Percentiles rank a stretch among this genome's conserved stretches.
Evolutionary conservation across 768 basidiomycete species (phyloP).

Genomic region (Mycena galopus): DNA sequence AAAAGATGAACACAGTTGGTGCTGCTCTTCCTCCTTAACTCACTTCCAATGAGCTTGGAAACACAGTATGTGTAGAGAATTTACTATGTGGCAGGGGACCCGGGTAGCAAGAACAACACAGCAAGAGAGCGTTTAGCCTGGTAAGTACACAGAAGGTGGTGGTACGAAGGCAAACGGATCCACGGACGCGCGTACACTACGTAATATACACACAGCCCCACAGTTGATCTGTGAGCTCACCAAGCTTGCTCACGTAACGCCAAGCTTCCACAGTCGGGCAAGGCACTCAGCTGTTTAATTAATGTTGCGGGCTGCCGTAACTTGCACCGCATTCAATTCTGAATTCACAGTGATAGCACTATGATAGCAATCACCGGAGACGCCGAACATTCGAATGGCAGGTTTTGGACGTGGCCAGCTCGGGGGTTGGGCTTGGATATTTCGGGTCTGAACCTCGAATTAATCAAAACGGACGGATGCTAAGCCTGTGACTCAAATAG

Average conservation of each 20-base stretch:
- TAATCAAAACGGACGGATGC: background rate
- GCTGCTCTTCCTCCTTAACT: slow-evolving; percentile 1
- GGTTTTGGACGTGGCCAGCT: background rate
- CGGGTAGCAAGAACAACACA: too few species aligned
- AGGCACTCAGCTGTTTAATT: slow-evolving; percentile 3
- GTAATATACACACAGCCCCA: too few species aligned
- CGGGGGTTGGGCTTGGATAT: slow-evolving; percentile 1
- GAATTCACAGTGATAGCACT: background rate
- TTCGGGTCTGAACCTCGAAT: background rate
- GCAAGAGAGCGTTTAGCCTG: too few species aligned
- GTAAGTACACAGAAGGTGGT: too few species aligned
- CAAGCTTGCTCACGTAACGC: too few species aligned
- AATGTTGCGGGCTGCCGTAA: background rate
- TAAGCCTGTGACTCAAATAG: background rate
- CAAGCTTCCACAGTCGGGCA: too few species aligned
- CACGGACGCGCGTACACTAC: too few species aligned
- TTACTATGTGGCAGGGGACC: too few species aligned
- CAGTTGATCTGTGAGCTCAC: too few species aligned
- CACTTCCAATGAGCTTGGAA: background rate
- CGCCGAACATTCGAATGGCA: slow-evolving; percentile 2
- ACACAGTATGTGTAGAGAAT: slow-evolving; percentile 3
- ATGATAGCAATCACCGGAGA: background rate
- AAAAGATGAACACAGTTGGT: slow-evolving; percentile 1
- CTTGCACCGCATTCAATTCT: slow-evolving; percentile 1
- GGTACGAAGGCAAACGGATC: too few species aligned